Conservation (phyloP, 805 yeast species). For the Saturnispora sanitii region DNA sequence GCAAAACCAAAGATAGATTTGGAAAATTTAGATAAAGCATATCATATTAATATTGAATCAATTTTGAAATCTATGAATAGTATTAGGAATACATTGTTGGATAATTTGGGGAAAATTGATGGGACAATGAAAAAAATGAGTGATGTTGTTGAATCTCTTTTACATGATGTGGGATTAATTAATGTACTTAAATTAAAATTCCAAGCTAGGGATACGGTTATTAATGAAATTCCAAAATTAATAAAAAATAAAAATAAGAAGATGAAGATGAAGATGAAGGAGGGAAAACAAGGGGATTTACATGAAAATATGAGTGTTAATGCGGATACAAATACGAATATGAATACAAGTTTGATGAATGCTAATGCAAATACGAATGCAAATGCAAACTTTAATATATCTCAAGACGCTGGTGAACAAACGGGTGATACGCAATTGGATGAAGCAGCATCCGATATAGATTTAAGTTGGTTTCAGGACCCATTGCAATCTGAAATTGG, state of each 20-base stretch:
- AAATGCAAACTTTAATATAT: no score
- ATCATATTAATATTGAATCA: conserved; percentile 21
- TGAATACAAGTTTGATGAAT: no score
- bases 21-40: conserved; percentile 19
- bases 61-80: conserved; percentile 27
- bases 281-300: no score
- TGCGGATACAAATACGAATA: no score
- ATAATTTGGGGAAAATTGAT: conserved; percentile 28
- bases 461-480: neutral
- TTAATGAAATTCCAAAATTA: neutral
- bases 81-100: conserved; percentile 26
- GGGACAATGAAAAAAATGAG: conserved; percentile 35
- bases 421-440: neutral
- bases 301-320: no score
- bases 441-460: neutral
- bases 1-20: conserved; percentile 22
- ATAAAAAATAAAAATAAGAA: neutral
- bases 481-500: no score
- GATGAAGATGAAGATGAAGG: no score
- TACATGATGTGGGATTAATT: conserved; percentile 33
- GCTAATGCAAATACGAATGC: no score
- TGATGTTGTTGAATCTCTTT: conserved; percentile 33
- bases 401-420: neutral
- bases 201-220: conserved; percentile 14
- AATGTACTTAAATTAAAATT: conserved; percentile 23